Base-by-base conservation (phyloP, 345 rosid genomes). In the Geranium brycei region DNA sequence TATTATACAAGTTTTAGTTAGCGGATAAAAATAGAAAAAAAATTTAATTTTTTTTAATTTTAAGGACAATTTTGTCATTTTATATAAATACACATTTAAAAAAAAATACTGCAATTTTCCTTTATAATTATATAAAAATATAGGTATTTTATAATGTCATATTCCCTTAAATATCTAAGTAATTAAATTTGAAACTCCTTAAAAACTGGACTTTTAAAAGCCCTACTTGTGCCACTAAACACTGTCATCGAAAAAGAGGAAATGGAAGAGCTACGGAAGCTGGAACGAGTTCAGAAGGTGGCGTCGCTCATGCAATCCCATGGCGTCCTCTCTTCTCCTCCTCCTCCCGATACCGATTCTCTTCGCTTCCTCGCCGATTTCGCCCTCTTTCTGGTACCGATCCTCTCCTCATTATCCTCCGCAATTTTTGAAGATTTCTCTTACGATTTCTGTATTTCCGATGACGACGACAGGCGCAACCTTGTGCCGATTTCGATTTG, bases 261-360 rank as follows among this genome's bases (percentile, higher is more conserved):
- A 58, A 85, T 86, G 98, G 98, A 91, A 71, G 95, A 80, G 73
- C 76, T 87, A 65, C 82, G 66, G 80, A 79, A 79, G 77, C 76
- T 89, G 67, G 96, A 87, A 79, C 79, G 77, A 78, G 71, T 69
- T 28, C 91, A 91, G 69, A 82, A 67, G 67, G 78, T 81, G 68
- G 62, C 81, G 65, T 70, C 71, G 19, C 70, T 80, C n/a, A 71
- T 87, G 76, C 67, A 81, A 55, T 73, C 77, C 16, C 76, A 60
- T 58, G 75, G 75, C 58, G 63, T 85, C 14, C 53, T 67, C 59
- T 40, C 78, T 19, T 57, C 79, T 38, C 73, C 87, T 30, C 51
- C 79, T 47, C 72, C 86, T 30, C 11, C 71, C 19, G 73, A 76
- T 51, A 55, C 62, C 23, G 75, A 78, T 62, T 76, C 86, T 1